Evolutionary conservation across 2,329 filamentous ascomycete genomes (phyloP), one percentile per base, ranked within the genome.

Genomic region (Tolypocladium ovalisporum): DNA sequence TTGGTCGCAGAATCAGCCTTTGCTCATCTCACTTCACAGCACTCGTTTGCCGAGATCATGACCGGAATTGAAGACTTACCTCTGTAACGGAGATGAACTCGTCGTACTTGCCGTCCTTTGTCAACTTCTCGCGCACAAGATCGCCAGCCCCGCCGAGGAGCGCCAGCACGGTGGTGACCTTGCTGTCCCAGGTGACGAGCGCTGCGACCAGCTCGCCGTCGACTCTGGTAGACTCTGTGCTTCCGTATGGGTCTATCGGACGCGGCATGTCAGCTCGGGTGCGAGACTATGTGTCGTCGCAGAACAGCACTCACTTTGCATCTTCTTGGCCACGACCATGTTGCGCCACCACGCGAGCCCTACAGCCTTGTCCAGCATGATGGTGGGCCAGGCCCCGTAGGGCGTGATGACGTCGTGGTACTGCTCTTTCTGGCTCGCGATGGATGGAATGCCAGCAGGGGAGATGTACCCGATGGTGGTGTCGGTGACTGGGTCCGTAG

Each of bases 141-240:
- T 73, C 68, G 13, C 63, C 61, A 0, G 73, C 71, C 0, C 73
- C 74, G 1, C 72, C 73, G 4, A 75, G 61, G 0, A 76, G 62
- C 0, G 73, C 68, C 22, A 69, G 64, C 0, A 75, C 72, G 0
- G 72, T 76, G 12, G 71, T 71, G 9, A 76, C 63, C 56, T 76
- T 76, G 61, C 73, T 75, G 54, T 76, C 74, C 74, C 74, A 76
- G 1, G 71, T 74, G 3, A 76, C 64, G 6, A 76, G 68, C 1
- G 71, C 70, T 1, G 72, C 74, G 22, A 73, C 68, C 0, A 67
- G 65, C 13, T 70, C 66, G 12, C 74, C 74, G 54, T 76, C 73
- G 1, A 73, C 60, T 19, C 71, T 64, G 6, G 70, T 70, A 1
- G 71, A 71, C 60, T 76, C 74, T 2, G 72, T 75, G 62, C 71